Conservation (phyloP, 371 early-diverging fungal genomes). For the Chytridium lagenaria region DNA sequence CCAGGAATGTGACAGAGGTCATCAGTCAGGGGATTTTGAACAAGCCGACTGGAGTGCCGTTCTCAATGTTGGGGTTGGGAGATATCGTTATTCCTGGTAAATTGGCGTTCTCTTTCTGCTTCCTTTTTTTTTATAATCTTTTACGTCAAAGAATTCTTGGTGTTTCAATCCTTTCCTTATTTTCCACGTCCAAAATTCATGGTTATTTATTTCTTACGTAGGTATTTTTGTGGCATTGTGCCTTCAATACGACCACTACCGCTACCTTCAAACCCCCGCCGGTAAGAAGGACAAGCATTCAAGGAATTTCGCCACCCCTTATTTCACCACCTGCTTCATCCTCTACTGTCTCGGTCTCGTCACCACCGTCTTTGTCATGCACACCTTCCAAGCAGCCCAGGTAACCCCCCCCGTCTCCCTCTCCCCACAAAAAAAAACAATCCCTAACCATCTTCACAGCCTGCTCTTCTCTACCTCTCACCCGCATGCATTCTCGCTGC, state of each 20-base stretch:
- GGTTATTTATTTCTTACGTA: conserved; percentile 29
- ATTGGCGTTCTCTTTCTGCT: background rate
- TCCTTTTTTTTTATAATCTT: background rate
- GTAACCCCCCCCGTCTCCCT: conserved; percentile 28
- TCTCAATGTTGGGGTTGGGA: conserved; percentile 97
- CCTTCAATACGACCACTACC: conserved; percentile 83
- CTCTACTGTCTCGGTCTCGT: conserved; percentile 86
- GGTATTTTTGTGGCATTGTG: conserved; percentile 92
- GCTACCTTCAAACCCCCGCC: conserved; percentile 47
- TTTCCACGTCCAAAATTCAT: conserved; percentile 9
- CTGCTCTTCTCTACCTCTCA: conserved; percentile 94
- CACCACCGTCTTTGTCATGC: conserved; percentile 93
- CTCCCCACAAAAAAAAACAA: background rate
- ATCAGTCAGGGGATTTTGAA: conserved; percentile 40
- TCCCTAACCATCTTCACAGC: conserved; percentile 57
- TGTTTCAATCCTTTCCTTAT: too few species aligned
- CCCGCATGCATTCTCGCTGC: conserved; percentile 94
- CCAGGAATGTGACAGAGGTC: conserved; percentile 72
- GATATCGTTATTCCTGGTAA: conserved; percentile 97
- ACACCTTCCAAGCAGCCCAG: conserved; percentile 94
- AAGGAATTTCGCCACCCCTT: conserved; percentile 76
- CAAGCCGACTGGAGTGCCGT: conserved; percentile 51
- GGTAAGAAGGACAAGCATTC: conserved; percentile 53
- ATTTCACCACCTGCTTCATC: conserved; percentile 80
- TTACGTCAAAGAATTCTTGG: too few species aligned